Evolutionary conservation across 352 stramenopile species (phyloP).

Genomic region (Phytopythium delawarense): DNA sequence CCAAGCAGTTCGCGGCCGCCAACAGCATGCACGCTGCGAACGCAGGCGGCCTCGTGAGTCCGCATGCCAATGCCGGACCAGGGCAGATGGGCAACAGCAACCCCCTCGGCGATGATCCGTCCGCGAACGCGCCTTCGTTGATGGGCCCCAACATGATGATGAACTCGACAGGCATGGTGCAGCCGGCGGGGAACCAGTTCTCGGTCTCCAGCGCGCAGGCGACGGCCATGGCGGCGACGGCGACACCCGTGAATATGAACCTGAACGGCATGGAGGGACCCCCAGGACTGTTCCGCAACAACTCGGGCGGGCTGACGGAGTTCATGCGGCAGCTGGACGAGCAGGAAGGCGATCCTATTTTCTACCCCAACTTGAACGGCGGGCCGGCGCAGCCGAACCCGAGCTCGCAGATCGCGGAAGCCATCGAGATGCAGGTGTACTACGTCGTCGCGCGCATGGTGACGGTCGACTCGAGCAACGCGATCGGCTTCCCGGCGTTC

Average conservation of each 20-base stretch:
- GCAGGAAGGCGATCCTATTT: constrained; percentile 55
- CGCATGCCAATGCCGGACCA: constrained; percentile 19
- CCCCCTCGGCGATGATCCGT: constrained; percentile 28
- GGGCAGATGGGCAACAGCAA: constrained; percentile 21
- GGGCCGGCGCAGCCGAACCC: constrained; percentile 17
- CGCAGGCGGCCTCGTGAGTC: constrained; percentile 29
- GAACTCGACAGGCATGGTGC: constrained; percentile 43
- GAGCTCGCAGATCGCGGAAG: constrained; percentile 47
- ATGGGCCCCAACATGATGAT: constrained; percentile 68
- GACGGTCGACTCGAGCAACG: constrained; percentile 60
- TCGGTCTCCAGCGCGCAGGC: constrained; percentile 35
- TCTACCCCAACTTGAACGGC: constrained; percentile 56
- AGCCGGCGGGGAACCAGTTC: constrained; percentile 43
- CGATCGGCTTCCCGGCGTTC: constrained; percentile 78
- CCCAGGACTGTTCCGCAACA: constrained; percentile 68
- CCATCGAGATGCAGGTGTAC: constrained; percentile 81
- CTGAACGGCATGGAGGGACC: constrained; percentile 64
- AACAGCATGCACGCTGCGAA: constrained; percentile 13
- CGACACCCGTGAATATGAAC: constrained; percentile 23
- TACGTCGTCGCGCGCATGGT: constrained; percentile 78
- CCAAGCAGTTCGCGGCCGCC: constrained; percentile 25
- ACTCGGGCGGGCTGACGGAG: constrained; percentile 69
- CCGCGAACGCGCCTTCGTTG: constrained; percentile 31
- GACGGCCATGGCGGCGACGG: constrained; percentile 22
- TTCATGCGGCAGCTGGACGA: constrained; percentile 79